Evolutionary conservation across 2,329 filamentous ascomycete species (phyloP).

Genomic region (Cladophialophora bantiana): DNA sequence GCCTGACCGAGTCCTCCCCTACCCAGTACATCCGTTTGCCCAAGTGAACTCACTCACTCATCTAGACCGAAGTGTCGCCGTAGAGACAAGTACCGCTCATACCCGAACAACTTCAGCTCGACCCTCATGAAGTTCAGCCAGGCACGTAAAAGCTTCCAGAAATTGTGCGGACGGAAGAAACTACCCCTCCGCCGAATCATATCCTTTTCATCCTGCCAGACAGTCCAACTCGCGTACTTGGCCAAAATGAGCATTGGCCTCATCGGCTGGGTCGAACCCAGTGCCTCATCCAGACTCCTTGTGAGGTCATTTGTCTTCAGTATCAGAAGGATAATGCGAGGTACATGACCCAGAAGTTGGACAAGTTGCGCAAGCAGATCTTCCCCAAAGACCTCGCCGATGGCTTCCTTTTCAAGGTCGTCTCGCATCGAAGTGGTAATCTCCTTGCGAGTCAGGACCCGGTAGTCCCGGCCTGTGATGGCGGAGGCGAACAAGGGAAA

Average conservation of each 20-base stretch:
- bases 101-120: slow-evolving; percentile 64
- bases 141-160: slow-evolving; percentile 59
- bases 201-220: slow-evolving; percentile 68
- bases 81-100: slow-evolving; percentile 63
- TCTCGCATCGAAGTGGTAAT: slow-evolving; percentile 62
- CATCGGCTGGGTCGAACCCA: slow-evolving; percentile 63
- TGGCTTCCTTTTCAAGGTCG: slow-evolving; percentile 80
- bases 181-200: slow-evolving; percentile 56
- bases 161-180: slow-evolving; percentile 60
- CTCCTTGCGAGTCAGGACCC: slow-evolving; percentile 70
- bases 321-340: slow-evolving; percentile 90
- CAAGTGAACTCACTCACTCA: background rate
- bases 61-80: slow-evolving; percentile 58
- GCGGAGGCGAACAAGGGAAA: slow-evolving; percentile 96
- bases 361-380: slow-evolving; percentile 89
- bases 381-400: slow-evolving; percentile 82
- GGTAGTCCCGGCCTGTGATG: slow-evolving; percentile 92
- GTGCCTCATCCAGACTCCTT: slow-evolving; percentile 86
- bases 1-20: background rate
- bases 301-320: slow-evolving; percentile 98
- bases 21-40: background rate
- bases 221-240: slow-evolving; percentile 66
- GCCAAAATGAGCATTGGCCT: slow-evolving; percentile 70
- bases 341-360: slow-evolving; percentile 84
- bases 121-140: slow-evolving; percentile 63